Base-by-base conservation (phyloP, 2,329 filamentous ascomycete species). In the Hypoxylon sp. region DNA sequence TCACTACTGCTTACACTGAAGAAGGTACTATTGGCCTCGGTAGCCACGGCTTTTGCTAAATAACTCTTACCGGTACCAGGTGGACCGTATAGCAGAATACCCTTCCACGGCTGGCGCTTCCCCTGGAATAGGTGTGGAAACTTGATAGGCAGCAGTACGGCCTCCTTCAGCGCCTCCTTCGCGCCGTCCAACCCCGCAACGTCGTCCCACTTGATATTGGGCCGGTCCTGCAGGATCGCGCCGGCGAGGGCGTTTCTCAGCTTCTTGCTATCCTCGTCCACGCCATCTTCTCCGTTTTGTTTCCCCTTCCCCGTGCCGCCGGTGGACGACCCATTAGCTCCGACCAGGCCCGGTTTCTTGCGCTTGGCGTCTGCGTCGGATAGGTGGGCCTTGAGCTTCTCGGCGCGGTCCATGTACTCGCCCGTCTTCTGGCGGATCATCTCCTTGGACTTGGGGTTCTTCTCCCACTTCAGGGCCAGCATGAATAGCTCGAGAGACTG, bases 391-490 rank as follows among this genome's bases (percentile, higher is more conserved):
- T 99, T 99, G 68, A 99, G 87, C 83, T 98, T 98, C 83, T 99
- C 95, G 68, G 95, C 95, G 67, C 95, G 92, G 80, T 97, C 94
- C 91, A 99, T 97, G 84, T 99, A 99, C 77, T 97, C 94, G 72
- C 85, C 91, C 19, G 94, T 93, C 83, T 98, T 98, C 72, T 91
- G 89, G 71, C 95, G 91, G 79, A 99, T 97, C 87, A 97, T 97
- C 76, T 96, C 93, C 84, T 98, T 98, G 68, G 93, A 94, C 73
- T 94, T 94, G 68, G 91, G 89, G 81, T 97, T 98, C 87, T 98
- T 99, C 83, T 99, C 95, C 94, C 94, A 99, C 84, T 99, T 99
- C 64, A 99, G 86, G 32, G 95, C 95, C 65, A 98, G 91, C 91
- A 99, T 97, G 84, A 98, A 99, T 61, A 98, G 88, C 81, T 99